Evolutionary conservation across 164 flowering plant species (phyloP), one percentile per base, ranked within the genome.

Genomic region (Piper betle): DNA sequence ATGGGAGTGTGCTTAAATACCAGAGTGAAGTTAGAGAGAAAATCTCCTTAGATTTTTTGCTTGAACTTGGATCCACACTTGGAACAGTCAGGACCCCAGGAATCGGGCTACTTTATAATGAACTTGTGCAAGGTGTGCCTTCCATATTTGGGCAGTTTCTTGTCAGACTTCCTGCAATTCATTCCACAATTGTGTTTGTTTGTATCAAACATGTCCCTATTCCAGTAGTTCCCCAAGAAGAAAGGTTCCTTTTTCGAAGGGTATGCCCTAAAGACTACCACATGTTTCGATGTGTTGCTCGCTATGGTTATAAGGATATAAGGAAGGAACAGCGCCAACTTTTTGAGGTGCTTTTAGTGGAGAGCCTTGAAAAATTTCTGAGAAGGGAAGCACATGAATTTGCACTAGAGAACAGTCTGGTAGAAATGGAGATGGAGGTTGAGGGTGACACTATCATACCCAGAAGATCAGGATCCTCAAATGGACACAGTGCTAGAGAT

Each of bases 191-290:
- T 11, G 85, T 94, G 39, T 86, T 94, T 68, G 97, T 94, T 17
- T 91, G 99, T 81, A 94, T 94, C 71, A 94, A 94, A 61, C 83
- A 91, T 65, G 88, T 94, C 56, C 99, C 99, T 1, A 78, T 94
- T 37, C 99, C 99, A 0, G 80, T 91, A 8, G 99, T 94, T 52
- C 96, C 96, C 58, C 99, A 85, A 65, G 93, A 87, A 62, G 99
- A 91, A 72, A 77, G 99, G 75, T 94, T 94, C 68, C 76, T 91
- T 53, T 94, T 91, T 61, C 77, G 93, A 57, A 75, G 97, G 69
- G 78, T 94, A 42, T 81, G 96, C 71, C 95, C 91, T 0, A 88
- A 82, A 74, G 96, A 91, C 73, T 94, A 87, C 82, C 99, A 88
- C 59, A 85, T 88, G 85, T 91, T 94, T 71, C 85, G 84, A 2